Base-by-base conservation (phyloP, 2,329 filamentous ascomycete genomes). In the Nectriaceae sp. region DNA sequence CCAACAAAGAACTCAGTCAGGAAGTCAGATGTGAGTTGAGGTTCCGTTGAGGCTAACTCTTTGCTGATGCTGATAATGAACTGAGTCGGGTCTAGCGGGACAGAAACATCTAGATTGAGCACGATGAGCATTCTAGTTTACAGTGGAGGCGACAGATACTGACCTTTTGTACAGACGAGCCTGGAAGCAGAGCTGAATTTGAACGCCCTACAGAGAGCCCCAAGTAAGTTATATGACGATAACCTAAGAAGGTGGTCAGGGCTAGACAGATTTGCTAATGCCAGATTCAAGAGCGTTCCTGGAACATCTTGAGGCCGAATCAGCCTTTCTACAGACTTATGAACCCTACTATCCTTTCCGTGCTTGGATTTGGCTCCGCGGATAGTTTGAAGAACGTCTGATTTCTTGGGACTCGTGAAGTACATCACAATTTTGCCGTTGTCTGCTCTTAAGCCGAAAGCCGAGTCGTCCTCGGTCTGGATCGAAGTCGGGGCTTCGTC, bases 1-100 rank as follows among this genome's bases (percentile, higher is more conserved):
- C 84, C 83, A 20, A 87, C 82, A 49, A 88, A 88, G 61, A 88
- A 88, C 59, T 88, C 85, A n/a, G 84, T 87, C 33, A 88, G 61
- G 58, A 88, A 88, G 59, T 88, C 85, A 6, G 77, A 79, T 1
- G 85, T 88, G 6, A 88, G 73, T 56, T 87, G 84, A 19, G 85
- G 82, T 59, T 88, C 84, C 18, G 83, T 77, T 22, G 72, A 67
- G 8, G 85, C 84, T 15, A 88, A 70, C 52, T 82, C 78, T 58
- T 78, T 79, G 69, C 85, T 88, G 40, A 88, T 84, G 40, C 79
- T 77, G 57, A 88, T 71, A 36, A 88, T 83, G 61, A 88, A 87
- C 20, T 76, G 74, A 3, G 82, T 81, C 2, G 84, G 79, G 51
- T 87, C 82, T 33, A 82, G 65, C 1, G 85, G 85, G 45, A 88